Evolutionary conservation across 208 protist genomes (phyloP).

Genomic region (Leishmania arabica): DNA sequence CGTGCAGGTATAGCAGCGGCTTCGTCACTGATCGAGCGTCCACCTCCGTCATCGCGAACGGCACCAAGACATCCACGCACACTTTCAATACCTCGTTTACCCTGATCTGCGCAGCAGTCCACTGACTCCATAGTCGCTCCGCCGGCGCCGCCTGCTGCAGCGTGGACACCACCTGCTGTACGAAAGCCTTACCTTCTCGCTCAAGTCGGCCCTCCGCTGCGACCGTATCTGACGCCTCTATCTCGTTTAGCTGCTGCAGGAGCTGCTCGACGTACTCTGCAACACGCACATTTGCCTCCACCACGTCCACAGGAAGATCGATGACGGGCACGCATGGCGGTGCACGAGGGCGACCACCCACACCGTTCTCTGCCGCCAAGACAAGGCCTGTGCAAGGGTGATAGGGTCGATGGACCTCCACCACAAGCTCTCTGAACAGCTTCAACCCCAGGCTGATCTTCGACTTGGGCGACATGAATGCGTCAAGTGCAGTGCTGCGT

Average conservation of each 20-base stretch:
- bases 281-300: conserved; percentile 43
- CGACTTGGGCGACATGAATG: conserved; percentile 57
- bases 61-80: conserved; percentile 39
- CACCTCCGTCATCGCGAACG: conserved; percentile 33
- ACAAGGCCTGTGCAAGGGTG: conserved; percentile 39
- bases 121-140: conserved; percentile 6
- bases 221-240: neutral
- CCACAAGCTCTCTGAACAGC: conserved; percentile 61
- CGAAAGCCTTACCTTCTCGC: conserved; percentile 2
- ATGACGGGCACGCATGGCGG: conserved; percentile 47
- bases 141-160: neutral
- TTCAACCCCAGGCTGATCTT: conserved; percentile 66
- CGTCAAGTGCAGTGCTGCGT: conserved; percentile 51
- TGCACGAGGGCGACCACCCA: conserved; percentile 21
- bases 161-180: conserved; percentile 12
- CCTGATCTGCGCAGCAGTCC: conserved; percentile 3
- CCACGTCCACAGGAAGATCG: conserved; percentile 51
- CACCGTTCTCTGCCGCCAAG: conserved; percentile 41
- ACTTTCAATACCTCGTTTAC: conserved; percentile 18
- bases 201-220: neutral
- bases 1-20: conserved; percentile 39
- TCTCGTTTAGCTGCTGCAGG: conserved; percentile 20
- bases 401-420: conserved; percentile 67
- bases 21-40: conserved; percentile 16
- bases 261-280: conserved; percentile 14